Conservation (phyloP, 106 monocot genomes). For the Dioscorea alata region DNA sequence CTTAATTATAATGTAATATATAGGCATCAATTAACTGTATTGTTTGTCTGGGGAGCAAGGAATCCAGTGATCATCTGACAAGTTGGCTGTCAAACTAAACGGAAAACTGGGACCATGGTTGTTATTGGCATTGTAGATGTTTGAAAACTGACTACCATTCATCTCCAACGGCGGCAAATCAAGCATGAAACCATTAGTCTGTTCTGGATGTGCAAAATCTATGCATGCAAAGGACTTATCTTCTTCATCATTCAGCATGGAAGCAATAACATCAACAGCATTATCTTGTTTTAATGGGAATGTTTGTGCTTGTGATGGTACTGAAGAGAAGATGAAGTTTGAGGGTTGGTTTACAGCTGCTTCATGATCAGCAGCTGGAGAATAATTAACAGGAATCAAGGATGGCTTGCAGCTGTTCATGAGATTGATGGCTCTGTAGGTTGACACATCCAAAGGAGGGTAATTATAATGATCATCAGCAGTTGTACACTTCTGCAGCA, state of each 20-base stretch:
- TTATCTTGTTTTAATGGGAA: too few species aligned
- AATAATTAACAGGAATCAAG: neutral
- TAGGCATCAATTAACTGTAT: slow-evolving; percentile 35
- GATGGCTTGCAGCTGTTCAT: slow-evolving; percentile 16
- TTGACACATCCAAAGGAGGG: slow-evolving; percentile 12
- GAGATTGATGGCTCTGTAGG: slow-evolving; percentile 16
- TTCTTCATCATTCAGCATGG: slow-evolving; percentile 30
- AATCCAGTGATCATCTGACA: slow-evolving; percentile 58
- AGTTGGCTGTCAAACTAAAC: slow-evolving; percentile 25
- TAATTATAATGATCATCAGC: neutral
- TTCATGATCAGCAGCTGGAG: slow-evolving; percentile 1
- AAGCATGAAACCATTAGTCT: slow-evolving; percentile 18
- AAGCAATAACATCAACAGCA: slow-evolving; percentile 18
- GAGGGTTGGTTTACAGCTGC: slow-evolving; percentile 13
- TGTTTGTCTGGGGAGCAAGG: slow-evolving; percentile 37
- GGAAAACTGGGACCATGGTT: slow-evolving; percentile 26
- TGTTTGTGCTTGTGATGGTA: too few species aligned
- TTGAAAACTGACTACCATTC: slow-evolving; percentile 17
- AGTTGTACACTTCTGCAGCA: too few species aligned
- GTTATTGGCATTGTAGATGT: neutral
- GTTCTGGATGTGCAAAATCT: slow-evolving; percentile 35
- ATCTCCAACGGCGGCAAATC: slow-evolving; percentile 30
- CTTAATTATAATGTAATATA: too few species aligned
- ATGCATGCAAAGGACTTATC: slow-evolving; percentile 18
- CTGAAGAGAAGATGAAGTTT: slow-evolving; percentile 36